These are phyloP conservation scores for Penicillium robsamsonii DNA, from an alignment of 495 filamentous ascomycete genomes.

Conservation along the genomic window DNA sequence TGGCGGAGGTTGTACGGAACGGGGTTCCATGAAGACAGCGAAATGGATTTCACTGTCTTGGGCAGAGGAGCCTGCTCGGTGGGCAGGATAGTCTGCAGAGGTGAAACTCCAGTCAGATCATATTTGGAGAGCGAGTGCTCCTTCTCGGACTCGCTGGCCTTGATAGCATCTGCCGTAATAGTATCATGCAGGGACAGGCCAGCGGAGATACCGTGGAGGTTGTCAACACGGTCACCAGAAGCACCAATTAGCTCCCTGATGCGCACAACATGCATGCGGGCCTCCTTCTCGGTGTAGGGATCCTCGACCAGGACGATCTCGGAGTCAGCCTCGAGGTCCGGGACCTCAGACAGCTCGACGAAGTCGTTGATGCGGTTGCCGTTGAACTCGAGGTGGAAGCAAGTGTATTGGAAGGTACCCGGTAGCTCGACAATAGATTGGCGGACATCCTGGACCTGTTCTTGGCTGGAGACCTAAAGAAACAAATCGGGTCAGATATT, in stretches of 20 bases:
- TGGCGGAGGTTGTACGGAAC: slow-evolving; percentile 87
- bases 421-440: slow-evolving; percentile 94
- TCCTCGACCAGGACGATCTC: slow-evolving; percentile 85
- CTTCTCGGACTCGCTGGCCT: slow-evolving; percentile 45
- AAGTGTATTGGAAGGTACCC: slow-evolving; percentile 93
- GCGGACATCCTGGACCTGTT: slow-evolving; percentile 95
- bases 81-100: slow-evolving; percentile 69
- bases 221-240: slow-evolving; percentile 82
- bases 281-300: slow-evolving; percentile 98
- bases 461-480: slow-evolving; percentile 79
- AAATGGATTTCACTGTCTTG: slow-evolving; percentile 85
- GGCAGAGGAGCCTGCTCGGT: slow-evolving; percentile 61
- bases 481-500: slow-evolving; percentile 15
- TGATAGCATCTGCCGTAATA: slow-evolving; percentile 51
- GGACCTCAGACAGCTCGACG: slow-evolving; percentile 85
- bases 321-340: slow-evolving; percentile 69
- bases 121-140: slow-evolving; percentile 64
- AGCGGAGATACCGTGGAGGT: slow-evolving; percentile 81
- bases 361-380: slow-evolving; percentile 91
- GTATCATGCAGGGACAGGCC: slow-evolving; percentile 84
- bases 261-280: slow-evolving; percentile 87
- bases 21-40: slow-evolving; percentile 93
- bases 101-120: slow-evolving; percentile 66
- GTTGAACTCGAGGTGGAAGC: slow-evolving; percentile 93
- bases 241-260: slow-evolving; percentile 91